Conservation (phyloP, 2,329 filamentous ascomycete genomes). For the Corynespora cassiicola region DNA sequence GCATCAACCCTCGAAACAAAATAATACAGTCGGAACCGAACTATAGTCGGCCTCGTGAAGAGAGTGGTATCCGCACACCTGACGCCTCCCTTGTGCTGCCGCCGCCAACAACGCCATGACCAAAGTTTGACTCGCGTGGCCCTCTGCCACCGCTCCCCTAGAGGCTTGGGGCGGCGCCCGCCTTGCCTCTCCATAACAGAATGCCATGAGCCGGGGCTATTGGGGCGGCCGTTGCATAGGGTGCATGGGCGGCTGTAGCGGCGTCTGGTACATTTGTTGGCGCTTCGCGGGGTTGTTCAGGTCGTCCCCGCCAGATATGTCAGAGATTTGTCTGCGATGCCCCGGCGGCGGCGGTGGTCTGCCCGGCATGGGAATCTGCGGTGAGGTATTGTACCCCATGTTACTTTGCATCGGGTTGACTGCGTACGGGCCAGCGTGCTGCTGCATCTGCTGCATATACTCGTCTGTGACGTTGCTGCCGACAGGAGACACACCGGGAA, state of each 20-base stretch:
- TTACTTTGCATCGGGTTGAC: slow-evolving; percentile 41
- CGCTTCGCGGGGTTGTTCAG: slow-evolving; percentile 62
- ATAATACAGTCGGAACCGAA: too few species aligned
- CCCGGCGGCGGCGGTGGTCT: too few species aligned
- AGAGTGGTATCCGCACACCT: too few species aligned
- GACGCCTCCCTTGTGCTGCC: too few species aligned
- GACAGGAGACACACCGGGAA: slow-evolving; percentile 64
- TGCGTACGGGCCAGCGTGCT: slow-evolving; percentile 46
- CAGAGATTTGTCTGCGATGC: slow-evolving; percentile 66
- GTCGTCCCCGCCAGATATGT: slow-evolving; percentile 63
- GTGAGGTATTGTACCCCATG: slow-evolving; percentile 47
- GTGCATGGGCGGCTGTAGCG: slow-evolving; percentile 53
- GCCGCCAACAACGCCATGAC: too few species aligned
- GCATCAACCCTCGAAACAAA: too few species aligned
- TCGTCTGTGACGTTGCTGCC: slow-evolving; percentile 55
- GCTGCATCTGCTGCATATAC: slow-evolving; percentile 47
- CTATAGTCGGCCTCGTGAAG: too few species aligned
- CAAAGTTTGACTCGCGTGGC: too few species aligned
- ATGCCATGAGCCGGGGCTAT: background rate
- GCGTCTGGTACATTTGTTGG: slow-evolving; percentile 61
- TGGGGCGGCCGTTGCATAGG: slow-evolving; percentile 58
- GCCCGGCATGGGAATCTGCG: slow-evolving; percentile 49
- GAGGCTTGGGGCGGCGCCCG: too few species aligned
- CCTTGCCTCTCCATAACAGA: background rate
- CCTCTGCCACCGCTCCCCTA: too few species aligned